These are phyloP conservation scores for Blastobotrys raffinosifermentans DNA, from an alignment of 1,139 yeast genomes.

Conservation along the genomic window DNA sequence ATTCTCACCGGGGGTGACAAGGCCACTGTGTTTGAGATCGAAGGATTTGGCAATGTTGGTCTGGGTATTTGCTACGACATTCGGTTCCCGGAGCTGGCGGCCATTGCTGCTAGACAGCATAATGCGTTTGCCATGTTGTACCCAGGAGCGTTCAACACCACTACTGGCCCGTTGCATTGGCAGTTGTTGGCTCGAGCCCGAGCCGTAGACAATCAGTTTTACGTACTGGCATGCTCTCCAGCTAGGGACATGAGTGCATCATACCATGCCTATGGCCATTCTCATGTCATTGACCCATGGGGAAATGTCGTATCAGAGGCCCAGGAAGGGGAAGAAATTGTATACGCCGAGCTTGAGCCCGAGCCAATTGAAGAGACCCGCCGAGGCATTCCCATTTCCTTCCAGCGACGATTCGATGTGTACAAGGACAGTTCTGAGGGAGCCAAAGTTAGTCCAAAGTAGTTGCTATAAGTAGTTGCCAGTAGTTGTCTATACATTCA, in stretches of 20 bases:
- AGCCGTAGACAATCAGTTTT: conserved; percentile 85
- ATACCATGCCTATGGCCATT: conserved; percentile 92
- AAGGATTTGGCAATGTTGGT: conserved; percentile 72
- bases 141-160: conserved; percentile 94
- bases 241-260: conserved; percentile 68
- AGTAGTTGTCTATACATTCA: no score
- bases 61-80: conserved; percentile 91
- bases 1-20: conserved; percentile 72
- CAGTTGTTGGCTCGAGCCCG: conserved; percentile 76
- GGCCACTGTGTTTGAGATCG: conserved; percentile 67
- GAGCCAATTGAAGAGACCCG: conserved; percentile 56
- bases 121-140: conserved; percentile 82
- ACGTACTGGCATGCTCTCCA: conserved; percentile 78
- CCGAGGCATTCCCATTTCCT: conserved; percentile 66
- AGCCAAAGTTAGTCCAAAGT: conserved; percentile 28
- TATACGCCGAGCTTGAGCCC: conserved; percentile 74
- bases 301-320: conserved; percentile 82
- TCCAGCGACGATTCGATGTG: conserved; percentile 80
- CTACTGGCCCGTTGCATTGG: conserved; percentile 96
- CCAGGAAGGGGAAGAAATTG: conserved; percentile 74
- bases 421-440: conserved; percentile 60
- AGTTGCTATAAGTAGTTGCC: no score
- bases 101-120: conserved; percentile 62
- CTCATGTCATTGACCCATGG: conserved; percentile 77
- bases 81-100: conserved; percentile 86